Evolutionary conservation across 345 rosid species (phyloP).

Genomic region (Euphorbia tirucalli): DNA sequence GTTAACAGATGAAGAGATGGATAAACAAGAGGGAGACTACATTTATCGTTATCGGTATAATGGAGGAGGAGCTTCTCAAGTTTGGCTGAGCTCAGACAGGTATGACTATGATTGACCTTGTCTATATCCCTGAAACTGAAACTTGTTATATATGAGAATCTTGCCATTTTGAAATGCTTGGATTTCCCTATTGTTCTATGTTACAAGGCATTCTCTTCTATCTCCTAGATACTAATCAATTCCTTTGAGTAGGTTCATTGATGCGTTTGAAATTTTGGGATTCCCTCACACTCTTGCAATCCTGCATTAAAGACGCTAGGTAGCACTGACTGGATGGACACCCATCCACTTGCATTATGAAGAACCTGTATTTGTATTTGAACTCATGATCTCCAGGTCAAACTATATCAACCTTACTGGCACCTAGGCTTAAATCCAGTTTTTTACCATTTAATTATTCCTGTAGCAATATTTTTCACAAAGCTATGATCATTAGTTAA

Average conservation of each 20-base stretch:
- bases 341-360: not conserved
- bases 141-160: not conserved
- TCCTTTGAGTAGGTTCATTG: not conserved
- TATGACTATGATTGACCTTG: conserved; percentile 12
- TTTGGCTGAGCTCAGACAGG: conserved; percentile 97
- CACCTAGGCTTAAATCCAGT: not conserved
- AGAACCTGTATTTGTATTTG: not conserved
- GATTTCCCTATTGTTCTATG: not conserved
- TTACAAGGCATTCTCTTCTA: not conserved
- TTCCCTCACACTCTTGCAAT: not conserved
- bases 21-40: conserved; percentile 90
- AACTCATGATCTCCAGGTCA: not conserved
- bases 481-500: not conserved
- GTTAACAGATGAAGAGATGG: conserved; percentile 72
- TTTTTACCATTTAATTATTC: not conserved
- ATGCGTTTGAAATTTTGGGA: not conserved
- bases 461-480: not conserved
- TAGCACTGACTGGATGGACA: not conserved
- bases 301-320: not conserved
- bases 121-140: not conserved
- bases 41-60: conserved; percentile 91
- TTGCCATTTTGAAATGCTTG: conserved; percentile 1
- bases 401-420: not conserved
- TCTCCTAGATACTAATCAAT: not conserved
- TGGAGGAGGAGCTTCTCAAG: conserved; percentile 99